Conservation (phyloP, 2,329 filamentous ascomycete genomes). For the Penicillium hordei region DNA sequence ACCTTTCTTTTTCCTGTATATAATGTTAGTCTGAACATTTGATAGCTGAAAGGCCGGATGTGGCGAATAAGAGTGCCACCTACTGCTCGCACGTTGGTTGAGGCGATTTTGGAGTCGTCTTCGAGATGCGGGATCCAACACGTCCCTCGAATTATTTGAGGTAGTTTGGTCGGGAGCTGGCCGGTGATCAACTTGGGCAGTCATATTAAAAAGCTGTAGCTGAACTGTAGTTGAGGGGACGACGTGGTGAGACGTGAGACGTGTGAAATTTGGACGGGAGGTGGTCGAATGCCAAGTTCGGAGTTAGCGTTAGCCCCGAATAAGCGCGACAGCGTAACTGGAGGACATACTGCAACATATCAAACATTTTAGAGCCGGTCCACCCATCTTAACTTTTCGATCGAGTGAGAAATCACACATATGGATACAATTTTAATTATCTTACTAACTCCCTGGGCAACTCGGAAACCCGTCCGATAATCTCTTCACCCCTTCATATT, state of each 20-base stretch:
- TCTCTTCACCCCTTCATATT: background rate
- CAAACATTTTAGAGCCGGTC: background rate
- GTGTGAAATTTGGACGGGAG: background rate
- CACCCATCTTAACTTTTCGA: background rate
- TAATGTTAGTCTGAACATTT: background rate
- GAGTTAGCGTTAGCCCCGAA: slow-evolving; percentile 3
- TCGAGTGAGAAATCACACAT: background rate
- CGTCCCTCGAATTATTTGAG: background rate
- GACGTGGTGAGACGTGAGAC: background rate
- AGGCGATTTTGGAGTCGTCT: slow-evolving; percentile 25
- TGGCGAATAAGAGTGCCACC: slow-evolving; percentile 5
- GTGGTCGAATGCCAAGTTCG: background rate
- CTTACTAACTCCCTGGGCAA: background rate
- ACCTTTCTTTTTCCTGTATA: slow-evolving; percentile 18
- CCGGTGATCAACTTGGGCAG: background rate
- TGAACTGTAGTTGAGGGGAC: background rate
- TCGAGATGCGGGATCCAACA: slow-evolving; percentile 9
- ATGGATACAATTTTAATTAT: background rate
- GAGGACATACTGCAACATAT: background rate
- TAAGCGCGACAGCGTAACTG: too few species aligned
- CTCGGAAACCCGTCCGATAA: background rate
- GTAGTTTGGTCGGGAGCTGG: background rate
- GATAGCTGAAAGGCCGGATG: background rate
- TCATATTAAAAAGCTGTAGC: background rate
- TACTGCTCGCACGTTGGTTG: slow-evolving; percentile 26